phyloP scores from a whole-genome alignment of 163 green algal genomes.

The Volvox carteri region DNA sequence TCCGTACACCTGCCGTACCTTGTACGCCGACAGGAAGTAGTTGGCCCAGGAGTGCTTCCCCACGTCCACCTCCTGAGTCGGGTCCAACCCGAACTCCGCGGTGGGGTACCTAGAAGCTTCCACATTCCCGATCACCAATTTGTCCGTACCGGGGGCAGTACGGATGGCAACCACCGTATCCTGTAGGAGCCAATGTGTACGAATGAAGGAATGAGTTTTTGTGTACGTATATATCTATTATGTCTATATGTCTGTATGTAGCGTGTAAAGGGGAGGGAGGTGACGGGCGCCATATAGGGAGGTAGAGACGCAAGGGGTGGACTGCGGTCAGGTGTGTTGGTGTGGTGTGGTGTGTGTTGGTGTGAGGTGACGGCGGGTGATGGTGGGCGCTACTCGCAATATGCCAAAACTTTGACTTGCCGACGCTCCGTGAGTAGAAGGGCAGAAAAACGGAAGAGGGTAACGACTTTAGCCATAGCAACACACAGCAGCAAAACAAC shows the following conservation, averaged over 20 bases:
- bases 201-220: not conserved
- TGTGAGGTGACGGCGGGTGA: no score
- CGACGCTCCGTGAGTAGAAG: no score
- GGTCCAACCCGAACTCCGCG: slow-evolving; percentile 80
- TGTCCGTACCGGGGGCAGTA: slow-evolving; percentile 58
- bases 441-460: no score
- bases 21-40: slow-evolving; percentile 97
- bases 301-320: no score
- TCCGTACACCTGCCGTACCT: no score
- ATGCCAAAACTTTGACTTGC: no score
- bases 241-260: not conserved
- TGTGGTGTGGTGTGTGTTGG: no score
- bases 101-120: slow-evolving; percentile 80
- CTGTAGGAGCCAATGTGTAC: slow-evolving; percentile 56
- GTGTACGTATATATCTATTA: not conserved
- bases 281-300: no score
- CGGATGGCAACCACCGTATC: slow-evolving; percentile 95
- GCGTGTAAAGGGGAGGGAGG: no score
- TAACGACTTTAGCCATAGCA: no score
- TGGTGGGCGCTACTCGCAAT: no score
- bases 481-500: not conserved
- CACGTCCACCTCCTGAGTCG: slow-evolving; percentile 82
- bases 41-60: slow-evolving; percentile 94
- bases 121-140: slow-evolving; percentile 83
- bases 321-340: no score